A percentile compares a stretch with the other conserved stretches of the same genome.
Conservation (phyloP, 202 grass and related monocot species). For the Alloteropsis angusta region DNA sequence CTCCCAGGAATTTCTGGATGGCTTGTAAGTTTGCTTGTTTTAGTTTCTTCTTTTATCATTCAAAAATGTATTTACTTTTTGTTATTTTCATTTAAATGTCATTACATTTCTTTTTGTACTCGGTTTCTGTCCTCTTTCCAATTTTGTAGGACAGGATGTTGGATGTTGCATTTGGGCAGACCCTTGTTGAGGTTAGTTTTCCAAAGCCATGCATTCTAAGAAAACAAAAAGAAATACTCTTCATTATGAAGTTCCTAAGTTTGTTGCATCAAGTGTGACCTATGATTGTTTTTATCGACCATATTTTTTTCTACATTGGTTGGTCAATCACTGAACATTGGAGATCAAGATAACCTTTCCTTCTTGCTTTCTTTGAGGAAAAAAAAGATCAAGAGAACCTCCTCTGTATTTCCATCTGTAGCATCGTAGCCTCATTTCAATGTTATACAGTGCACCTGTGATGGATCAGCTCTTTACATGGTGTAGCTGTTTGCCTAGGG, state of each 20-base stretch:
- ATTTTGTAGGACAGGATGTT: slow-evolving; percentile 76
- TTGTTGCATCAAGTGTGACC: not conserved
- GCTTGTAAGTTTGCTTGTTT: slow-evolving; percentile 55
- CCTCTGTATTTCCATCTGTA: not conserved
- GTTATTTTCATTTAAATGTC: not conserved
- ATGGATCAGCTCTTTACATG: not conserved
- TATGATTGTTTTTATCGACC: not conserved
- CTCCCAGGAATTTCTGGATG: slow-evolving; percentile 97
- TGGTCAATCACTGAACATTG: not conserved
- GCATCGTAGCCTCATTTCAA: not conserved
- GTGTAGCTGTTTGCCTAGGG: not conserved
- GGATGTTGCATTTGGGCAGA: slow-evolving; percentile 84
- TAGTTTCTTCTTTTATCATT: not conserved
- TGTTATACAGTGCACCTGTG: not conserved
- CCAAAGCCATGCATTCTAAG: not conserved
- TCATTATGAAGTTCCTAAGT: not conserved
- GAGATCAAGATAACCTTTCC: not conserved
- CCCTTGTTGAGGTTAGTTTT: slow-evolving; percentile 87
- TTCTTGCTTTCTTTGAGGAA: too few relatives aligned
- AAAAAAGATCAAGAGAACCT: not conserved
- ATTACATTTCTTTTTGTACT: slow-evolving; percentile 14
- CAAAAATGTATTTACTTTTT: not conserved
- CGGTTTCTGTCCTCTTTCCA: slow-evolving; percentile 10
- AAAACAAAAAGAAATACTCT: not conserved
- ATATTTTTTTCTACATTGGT: not conserved